Conservation (phyloP, 495 filamentous ascomycete genomes). For the Penicillium steckii region DNA sequence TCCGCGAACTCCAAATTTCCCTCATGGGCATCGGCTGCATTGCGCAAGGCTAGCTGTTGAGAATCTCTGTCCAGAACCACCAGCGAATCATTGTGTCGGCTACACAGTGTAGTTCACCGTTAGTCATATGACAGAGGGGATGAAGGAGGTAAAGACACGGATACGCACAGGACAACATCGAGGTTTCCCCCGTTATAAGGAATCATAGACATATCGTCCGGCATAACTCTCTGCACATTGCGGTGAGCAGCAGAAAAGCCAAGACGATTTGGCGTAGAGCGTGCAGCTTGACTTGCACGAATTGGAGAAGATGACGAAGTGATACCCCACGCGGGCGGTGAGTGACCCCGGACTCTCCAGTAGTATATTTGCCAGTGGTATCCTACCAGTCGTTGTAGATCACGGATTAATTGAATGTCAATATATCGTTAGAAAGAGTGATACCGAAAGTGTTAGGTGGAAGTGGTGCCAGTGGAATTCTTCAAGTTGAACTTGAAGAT, state of each 20-base stretch:
- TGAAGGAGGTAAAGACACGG: not conserved
- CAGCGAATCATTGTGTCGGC: constrained; percentile 87
- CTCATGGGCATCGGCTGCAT: constrained; percentile 46
- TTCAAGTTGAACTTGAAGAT: no score
- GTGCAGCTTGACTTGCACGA: no score
- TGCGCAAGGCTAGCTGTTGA: constrained; percentile 77
- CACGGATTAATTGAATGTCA: no score
- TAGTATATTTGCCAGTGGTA: no score
- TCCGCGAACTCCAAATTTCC: constrained; percentile 54
- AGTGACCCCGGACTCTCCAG: constrained; percentile 5
- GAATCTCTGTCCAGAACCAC: constrained; percentile 87
- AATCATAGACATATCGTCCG: constrained; percentile 48
- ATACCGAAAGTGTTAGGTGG: no score
- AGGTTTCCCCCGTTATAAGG: constrained; percentile 46
- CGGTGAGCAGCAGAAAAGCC: not conserved
- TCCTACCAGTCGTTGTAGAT: no score
- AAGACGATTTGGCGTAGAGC: not conserved
- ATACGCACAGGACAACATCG: constrained; percentile 51
- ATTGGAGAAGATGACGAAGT: constrained; percentile 10
- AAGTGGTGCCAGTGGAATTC: no score
- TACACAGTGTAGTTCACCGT: constrained; percentile 42
- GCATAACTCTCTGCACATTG: constrained; percentile 21
- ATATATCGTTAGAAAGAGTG: no score
- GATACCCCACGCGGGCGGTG: constrained; percentile 12
- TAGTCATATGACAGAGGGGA: not conserved